These are phyloP conservation scores for Diaporthe ampelina DNA, from an alignment of 2,329 filamentous ascomycete genomes.

Conservation along the genomic window DNA sequence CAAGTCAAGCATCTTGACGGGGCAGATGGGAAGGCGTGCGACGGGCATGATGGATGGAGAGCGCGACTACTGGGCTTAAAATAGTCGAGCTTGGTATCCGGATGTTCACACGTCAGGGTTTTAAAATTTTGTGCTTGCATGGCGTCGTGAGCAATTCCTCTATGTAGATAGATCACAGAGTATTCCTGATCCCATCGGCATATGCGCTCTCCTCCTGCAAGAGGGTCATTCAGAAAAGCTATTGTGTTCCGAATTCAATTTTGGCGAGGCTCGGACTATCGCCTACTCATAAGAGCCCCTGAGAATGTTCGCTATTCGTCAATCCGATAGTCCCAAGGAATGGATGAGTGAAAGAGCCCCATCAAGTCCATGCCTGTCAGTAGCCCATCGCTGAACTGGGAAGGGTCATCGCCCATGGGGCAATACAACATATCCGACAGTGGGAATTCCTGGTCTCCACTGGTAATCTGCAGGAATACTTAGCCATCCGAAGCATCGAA, in stretches of 20 bases:
- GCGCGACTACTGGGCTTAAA: constrained; percentile 37
- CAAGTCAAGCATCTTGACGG: constrained; percentile 39
- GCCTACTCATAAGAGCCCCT: not conserved
- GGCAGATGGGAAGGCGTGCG: constrained; percentile 37
- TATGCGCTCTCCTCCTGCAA: not conserved
- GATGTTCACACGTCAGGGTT: not conserved
- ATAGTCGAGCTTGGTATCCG: not conserved
- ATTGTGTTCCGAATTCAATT: not conserved
- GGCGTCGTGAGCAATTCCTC: not conserved
- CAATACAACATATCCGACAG: constrained; percentile 26
- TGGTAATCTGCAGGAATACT: not conserved
- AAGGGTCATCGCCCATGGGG: constrained; percentile 21
- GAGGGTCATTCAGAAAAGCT: not conserved
- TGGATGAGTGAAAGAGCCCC: constrained; percentile 14
- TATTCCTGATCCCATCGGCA: too few relatives aligned
- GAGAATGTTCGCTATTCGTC: not conserved
- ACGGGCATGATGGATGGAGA: constrained; percentile 40
- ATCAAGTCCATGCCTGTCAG: constrained; percentile 17
- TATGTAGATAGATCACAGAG: too few relatives aligned
- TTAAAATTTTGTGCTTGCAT: not conserved
- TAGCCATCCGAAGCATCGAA: not conserved
- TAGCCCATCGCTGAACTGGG: constrained; percentile 15
- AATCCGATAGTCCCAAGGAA: constrained; percentile 22
- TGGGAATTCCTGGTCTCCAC: constrained; percentile 8
- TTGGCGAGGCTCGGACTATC: not conserved